Evolutionary conservation across 1,139 yeast genomes (phyloP).

Genomic region (Candida sanyaensis): DNA sequence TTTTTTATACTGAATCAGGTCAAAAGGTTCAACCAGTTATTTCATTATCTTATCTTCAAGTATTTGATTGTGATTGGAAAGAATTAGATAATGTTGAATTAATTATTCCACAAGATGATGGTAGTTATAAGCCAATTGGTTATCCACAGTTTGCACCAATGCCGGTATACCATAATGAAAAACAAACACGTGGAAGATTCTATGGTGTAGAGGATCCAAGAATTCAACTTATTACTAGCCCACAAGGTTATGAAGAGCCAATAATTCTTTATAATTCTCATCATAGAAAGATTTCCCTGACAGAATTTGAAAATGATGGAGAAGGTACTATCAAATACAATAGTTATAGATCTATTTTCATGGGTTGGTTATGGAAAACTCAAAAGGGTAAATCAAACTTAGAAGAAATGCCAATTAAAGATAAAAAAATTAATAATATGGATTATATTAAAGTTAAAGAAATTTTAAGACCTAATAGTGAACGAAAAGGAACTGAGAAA

Average conservation of each 20-base stretch:
- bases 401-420: constrained; percentile 20
- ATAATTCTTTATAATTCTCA: constrained; percentile 34
- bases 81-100: constrained; percentile 24
- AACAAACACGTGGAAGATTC: constrained; percentile 21
- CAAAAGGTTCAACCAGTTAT: constrained; percentile 20
- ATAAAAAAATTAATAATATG: constrained; percentile 14
- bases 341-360: constrained; percentile 24
- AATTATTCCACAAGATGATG: constrained; percentile 13
- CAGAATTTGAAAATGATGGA: constrained; percentile 1
- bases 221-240: constrained; percentile 30
- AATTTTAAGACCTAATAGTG: constrained; percentile 18
- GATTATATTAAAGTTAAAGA: constrained; percentile 28
- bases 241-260: constrained; percentile 39
- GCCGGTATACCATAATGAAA: constrained; percentile 33
- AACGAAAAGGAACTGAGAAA: constrained; percentile 19
- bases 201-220: constrained; percentile 49
- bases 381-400: constrained; percentile 34
- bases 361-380: constrained; percentile 35
- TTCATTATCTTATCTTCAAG: constrained; percentile 21
- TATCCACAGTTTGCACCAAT: constrained; percentile 37
- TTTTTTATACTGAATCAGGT: constrained; percentile 24
- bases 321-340: constrained; percentile 13
- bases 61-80: constrained; percentile 28
- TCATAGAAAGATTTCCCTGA: constrained; percentile 30
- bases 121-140: constrained; percentile 13